Evolutionary conservation across 2,329 filamentous ascomycete species (phyloP).

Genomic region (Penicillium sp.): DNA sequence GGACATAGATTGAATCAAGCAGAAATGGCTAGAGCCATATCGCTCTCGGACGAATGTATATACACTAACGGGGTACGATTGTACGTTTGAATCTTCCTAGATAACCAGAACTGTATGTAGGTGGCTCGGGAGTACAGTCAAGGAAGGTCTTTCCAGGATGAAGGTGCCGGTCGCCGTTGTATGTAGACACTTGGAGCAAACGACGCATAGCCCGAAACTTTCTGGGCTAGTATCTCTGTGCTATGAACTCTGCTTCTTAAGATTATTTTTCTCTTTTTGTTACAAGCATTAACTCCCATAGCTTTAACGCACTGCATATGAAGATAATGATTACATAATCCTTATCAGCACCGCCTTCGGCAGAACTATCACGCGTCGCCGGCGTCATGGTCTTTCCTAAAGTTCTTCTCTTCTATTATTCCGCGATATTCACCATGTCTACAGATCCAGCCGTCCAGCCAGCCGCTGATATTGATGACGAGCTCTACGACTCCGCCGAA

Average conservation of each 20-base stretch:
- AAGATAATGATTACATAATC: conserved; percentile 18
- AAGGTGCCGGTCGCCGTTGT: too few species aligned
- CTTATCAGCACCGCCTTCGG: conserved; percentile 21
- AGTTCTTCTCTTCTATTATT: conserved; percentile 4
- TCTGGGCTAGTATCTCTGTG: too few species aligned
- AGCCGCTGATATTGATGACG: conserved; percentile 36
- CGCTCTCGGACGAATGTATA: not conserved
- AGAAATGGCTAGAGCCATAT: not conserved
- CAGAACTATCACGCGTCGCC: conserved; percentile 26
- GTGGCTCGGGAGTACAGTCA: too few species aligned
- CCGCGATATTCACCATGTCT: conserved; percentile 20
- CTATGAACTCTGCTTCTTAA: too few species aligned
- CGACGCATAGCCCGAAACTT: too few species aligned
- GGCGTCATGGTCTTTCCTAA: conserved; percentile 8
- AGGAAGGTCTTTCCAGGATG: too few species aligned
- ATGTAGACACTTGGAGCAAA: too few species aligned
- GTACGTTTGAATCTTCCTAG: too few species aligned
- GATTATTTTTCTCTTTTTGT: too few species aligned
- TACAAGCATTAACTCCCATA: too few species aligned
- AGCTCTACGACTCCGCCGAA: conserved; percentile 42
- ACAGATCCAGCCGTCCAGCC: conserved; percentile 15
- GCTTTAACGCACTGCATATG: too few species aligned
- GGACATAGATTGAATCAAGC: conserved; percentile 4
- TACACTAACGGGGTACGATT: not conserved
- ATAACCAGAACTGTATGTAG: too few species aligned